These are phyloP conservation scores for Angophora floribunda DNA, from an alignment of 345 rosid species.

Conservation along the genomic window DNA sequence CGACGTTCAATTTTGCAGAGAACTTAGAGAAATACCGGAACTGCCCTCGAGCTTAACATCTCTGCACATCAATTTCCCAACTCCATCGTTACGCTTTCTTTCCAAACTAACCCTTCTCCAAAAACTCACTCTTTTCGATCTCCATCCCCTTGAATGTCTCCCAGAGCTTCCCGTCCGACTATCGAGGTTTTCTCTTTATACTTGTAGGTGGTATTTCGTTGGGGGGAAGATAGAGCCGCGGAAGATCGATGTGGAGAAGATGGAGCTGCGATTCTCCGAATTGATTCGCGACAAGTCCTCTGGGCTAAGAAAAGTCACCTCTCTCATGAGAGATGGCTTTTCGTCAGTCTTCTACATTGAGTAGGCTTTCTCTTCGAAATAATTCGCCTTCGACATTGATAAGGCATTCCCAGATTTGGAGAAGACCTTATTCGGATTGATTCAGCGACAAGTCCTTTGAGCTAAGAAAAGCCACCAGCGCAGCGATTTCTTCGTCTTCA, in stretches of 20 bases:
- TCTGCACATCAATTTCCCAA: neutral
- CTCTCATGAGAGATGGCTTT: too few species aligned
- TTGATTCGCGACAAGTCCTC: neutral
- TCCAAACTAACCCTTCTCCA: neutral
- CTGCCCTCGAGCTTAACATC: neutral
- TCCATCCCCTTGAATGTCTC: neutral
- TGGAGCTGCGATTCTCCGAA: too few species aligned
- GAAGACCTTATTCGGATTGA: too few species aligned
- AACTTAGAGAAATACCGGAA: neutral
- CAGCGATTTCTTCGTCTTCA: too few species aligned
- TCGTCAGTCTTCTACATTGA: too few species aligned
- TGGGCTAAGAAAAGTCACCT: neutral
- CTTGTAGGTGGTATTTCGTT: too few species aligned
- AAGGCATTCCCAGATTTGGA: too few species aligned
- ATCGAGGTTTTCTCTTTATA: neutral
- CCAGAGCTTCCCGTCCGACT: neutral
- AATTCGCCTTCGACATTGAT: too few species aligned
- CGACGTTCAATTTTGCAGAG: neutral
- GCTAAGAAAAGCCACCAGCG: neutral
- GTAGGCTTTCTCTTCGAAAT: too few species aligned
- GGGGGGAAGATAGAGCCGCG: too few species aligned
- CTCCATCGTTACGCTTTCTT: neutral
- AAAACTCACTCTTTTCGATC: neutral
- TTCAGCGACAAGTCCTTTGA: neutral
- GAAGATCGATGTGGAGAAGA: too few species aligned